Conservation (phyloP, 768 basidiomycete genomes). For the Tricholoma sp. region DNA sequence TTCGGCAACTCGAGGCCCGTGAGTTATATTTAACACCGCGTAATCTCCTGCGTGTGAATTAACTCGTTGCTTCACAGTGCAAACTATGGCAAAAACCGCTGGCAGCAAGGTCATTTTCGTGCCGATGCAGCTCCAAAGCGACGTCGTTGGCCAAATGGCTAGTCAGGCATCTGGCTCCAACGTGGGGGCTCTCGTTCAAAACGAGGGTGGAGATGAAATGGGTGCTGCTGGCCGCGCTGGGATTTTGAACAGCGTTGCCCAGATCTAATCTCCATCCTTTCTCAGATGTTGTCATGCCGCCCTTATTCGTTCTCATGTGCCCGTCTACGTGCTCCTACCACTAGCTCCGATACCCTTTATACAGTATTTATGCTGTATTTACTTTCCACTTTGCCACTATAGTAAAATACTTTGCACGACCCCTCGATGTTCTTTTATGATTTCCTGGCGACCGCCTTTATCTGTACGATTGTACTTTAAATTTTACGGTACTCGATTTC, state of each 20-base stretch:
- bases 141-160: conserved; percentile 50
- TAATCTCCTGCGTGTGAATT: background rate
- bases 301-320: background rate
- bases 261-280: conserved; percentile 27
- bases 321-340: background rate
- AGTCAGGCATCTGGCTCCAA: conserved; percentile 23
- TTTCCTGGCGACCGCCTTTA: too few relatives aligned
- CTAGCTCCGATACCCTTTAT: background rate
- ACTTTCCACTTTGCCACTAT: background rate
- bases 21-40: conserved; percentile 17
- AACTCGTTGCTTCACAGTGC: conserved; percentile 39
- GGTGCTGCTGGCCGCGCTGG: conserved; percentile 45
- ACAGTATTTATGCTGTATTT: background rate
- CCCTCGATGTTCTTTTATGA: background rate
- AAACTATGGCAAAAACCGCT: conserved; percentile 91
- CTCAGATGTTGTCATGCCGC: background rate
- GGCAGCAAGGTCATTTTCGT: conserved; percentile 91
- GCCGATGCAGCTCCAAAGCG: conserved; percentile 85
- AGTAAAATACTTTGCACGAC: too few relatives aligned
- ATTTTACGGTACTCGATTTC: too few relatives aligned
- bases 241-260: conserved; percentile 46
- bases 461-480: too few relatives aligned
- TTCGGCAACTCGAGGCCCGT: conserved; percentile 89
- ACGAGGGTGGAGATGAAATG: conserved; percentile 36
- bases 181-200: conserved; percentile 22